Evolutionary conservation across 2,329 filamentous ascomycete species (phyloP).

Genomic region (Aciculosporium take): DNA sequence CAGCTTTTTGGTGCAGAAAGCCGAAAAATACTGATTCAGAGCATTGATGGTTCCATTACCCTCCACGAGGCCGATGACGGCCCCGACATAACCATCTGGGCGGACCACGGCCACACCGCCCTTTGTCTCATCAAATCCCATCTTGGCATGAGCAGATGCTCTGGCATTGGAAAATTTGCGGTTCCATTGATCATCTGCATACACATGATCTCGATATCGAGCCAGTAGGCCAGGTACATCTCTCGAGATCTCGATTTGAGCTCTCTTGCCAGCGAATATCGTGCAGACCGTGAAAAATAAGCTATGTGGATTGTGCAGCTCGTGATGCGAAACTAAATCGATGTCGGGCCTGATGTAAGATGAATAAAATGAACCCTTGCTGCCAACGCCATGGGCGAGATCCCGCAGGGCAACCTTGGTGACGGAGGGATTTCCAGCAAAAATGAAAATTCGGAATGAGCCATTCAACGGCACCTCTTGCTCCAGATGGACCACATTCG

Average conservation of each 20-base stretch:
- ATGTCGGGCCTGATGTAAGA: slow-evolving; percentile 49
- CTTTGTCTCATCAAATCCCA: slow-evolving; percentile 59
- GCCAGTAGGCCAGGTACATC: slow-evolving; percentile 57
- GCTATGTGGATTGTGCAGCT: slow-evolving; percentile 73
- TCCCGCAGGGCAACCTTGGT: slow-evolving; percentile 53
- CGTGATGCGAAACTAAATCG: slow-evolving; percentile 54
- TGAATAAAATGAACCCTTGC: slow-evolving; percentile 58
- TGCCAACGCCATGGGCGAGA: slow-evolving; percentile 49
- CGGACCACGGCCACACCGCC: slow-evolving; percentile 74
- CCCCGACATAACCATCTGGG: slow-evolving; percentile 76
- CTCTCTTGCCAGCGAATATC: slow-evolving; percentile 54
- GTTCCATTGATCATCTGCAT: slow-evolving; percentile 73
- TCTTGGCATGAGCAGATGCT: slow-evolving; percentile 72
- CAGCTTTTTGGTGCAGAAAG: slow-evolving; percentile 50
- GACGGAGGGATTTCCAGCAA: slow-evolving; percentile 53
- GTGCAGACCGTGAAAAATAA: slow-evolving; percentile 68
- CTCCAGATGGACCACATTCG: slow-evolving; percentile 80
- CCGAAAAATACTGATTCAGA: slow-evolving; percentile 67
- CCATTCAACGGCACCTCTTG: slow-evolving; percentile 83
- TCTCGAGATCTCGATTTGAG: slow-evolving; percentile 56
- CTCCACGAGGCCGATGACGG: slow-evolving; percentile 58
- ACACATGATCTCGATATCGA: slow-evolving; percentile 69
- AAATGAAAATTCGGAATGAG: slow-evolving; percentile 74
- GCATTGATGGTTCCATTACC: slow-evolving; percentile 68
- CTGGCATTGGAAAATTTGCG: slow-evolving; percentile 51